A percentile compares a stretch with the other conserved stretches of the same genome.
Evolutionary conservation across 2,329 filamentous ascomycete species (phyloP).

Genomic region (Aspergillus thermomutatus): DNA sequence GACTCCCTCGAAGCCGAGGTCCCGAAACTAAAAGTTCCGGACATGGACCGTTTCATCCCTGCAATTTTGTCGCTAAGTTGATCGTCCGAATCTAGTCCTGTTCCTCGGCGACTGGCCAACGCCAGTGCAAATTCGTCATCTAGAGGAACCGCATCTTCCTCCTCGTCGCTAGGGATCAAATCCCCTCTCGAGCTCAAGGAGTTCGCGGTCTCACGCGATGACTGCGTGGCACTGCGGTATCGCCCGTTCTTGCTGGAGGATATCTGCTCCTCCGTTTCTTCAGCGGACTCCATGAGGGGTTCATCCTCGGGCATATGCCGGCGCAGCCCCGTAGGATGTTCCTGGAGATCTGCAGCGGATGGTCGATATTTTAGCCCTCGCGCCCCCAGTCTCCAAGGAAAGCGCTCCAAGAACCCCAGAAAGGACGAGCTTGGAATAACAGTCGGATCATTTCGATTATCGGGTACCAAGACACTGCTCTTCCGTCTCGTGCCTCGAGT

Average conservation of each 20-base stretch:
- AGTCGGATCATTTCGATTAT: slow-evolving; percentile 66
- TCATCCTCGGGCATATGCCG: slow-evolving; percentile 57
- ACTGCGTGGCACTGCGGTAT: slow-evolving; percentile 73
- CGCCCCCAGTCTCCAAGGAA: slow-evolving; percentile 82
- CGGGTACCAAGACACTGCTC: slow-evolving; percentile 51
- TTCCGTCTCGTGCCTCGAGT: slow-evolving; percentile 61
- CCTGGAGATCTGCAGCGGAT: slow-evolving; percentile 83
- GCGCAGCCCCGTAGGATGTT: slow-evolving; percentile 65
- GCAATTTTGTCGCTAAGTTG: slow-evolving; percentile 63
- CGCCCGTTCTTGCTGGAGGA: slow-evolving; percentile 19
- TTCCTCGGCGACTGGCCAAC: slow-evolving; percentile 65
- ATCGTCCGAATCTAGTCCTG: slow-evolving; percentile 59
- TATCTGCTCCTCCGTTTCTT: slow-evolving; percentile 38
- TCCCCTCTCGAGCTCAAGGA: slow-evolving; percentile 86
- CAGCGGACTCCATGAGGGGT: slow-evolving; percentile 66
- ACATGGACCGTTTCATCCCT: slow-evolving; percentile 36
- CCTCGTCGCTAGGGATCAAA: slow-evolving; percentile 86
- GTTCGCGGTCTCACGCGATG: slow-evolving; percentile 77
- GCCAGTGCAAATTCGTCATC: slow-evolving; percentile 89
- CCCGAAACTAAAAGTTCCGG: slow-evolving; percentile 47
- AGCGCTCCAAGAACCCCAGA: slow-evolving; percentile 75
- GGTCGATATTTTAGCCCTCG: slow-evolving; percentile 80
- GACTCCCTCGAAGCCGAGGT: slow-evolving; percentile 44
- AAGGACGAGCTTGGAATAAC: slow-evolving; percentile 86
- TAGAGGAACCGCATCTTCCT: slow-evolving; percentile 88